Percentiles rank a stretch among this genome's conserved stretches.
phyloP scores from a whole-genome alignment of 1,139 yeast species.

The Wickerhamiella pararugosa region DNA sequence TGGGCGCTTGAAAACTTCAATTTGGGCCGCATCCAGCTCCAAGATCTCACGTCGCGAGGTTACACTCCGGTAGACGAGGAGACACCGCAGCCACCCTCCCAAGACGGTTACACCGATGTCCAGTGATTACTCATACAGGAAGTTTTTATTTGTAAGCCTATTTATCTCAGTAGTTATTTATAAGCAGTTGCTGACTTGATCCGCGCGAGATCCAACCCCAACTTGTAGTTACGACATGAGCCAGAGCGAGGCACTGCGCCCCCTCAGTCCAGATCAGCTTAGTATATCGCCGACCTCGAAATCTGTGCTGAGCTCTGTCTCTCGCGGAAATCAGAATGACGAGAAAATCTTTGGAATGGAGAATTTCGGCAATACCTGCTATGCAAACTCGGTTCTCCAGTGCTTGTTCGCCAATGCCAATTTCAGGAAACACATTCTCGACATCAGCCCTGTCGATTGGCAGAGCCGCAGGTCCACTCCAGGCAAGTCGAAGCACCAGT shows the following conservation, averaged over 20 bases:
- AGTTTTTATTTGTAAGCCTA: background rate
- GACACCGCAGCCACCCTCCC: background rate
- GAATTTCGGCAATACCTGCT: constrained; percentile 87
- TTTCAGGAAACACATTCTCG: constrained; percentile 46
- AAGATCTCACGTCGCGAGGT: constrained; percentile 10
- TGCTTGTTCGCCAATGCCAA: constrained; percentile 62
- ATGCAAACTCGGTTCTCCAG: constrained; percentile 83
- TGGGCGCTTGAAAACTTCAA: constrained; percentile 16
- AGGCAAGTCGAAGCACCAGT: constrained; percentile 25
- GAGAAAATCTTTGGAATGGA: constrained; percentile 77
- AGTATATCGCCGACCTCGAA: no score
- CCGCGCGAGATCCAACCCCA: no score
- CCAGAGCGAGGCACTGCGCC: no score
- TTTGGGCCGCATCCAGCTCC: constrained; percentile 15
- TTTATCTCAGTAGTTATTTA: background rate
- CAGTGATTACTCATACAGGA: background rate
- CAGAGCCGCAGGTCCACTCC: constrained; percentile 12
- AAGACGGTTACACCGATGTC: constrained; percentile 1
- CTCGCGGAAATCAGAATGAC: no score
- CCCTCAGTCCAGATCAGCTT: no score
- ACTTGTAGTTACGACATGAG: no score
- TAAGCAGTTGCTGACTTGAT: background rate
- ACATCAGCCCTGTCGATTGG: constrained; percentile 18
- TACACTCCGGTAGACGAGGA: constrained; percentile 6
- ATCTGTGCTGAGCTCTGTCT: no score